Evolutionary conservation across 2,329 filamentous ascomycete genomes (phyloP), one percentile per base, ranked within the genome.

Genomic region (Aspergillus sergii): DNA sequence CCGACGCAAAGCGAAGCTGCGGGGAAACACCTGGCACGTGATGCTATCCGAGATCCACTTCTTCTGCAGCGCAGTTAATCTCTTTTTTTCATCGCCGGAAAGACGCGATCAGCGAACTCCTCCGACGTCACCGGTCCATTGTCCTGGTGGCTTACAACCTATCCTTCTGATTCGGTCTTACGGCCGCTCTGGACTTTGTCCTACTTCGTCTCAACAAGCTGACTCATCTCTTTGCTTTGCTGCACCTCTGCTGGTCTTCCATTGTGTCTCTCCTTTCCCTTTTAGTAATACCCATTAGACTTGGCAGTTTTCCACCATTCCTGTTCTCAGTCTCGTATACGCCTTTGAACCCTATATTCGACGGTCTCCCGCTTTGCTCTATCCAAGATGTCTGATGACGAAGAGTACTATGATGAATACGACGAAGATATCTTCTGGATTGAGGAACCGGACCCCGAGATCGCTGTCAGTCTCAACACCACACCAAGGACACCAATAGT

Each of bases 1-100:
- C 75, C 75, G 75, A 76, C 71, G 74, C 71, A 75, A 77, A 75
- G 72, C 75, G 75, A 75, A 66, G 71, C 71, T 75, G 73, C 73
- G 75, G 73, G 73, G 75, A 73, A 76, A 68, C 58, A 57, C 61
- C 39, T 50, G 43, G n/a, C 69, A 72, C 69, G 70, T 71, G 68
- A 70, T 60, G 23, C n/a, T n/a, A 51, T 41, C 48, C 8, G 30
- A 51, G 57, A 55, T 45, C 34, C 57, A 59, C 43, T 36, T 26
- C 57, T 39, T 48, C 46, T 39, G 46, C 58, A 60, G 39, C 11
- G 39, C 14, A 23, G 48, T 59, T 51, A 32, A 36, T 51, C 57
- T 28, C 34, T 23, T 53, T 34, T 59, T 57, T 59, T 59, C 36
- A 28, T 32, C 48, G 48, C n/a, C 57, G 57, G 23, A 53, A 30